Evolutionary conservation across 352 stramenopile species (phyloP), one percentile per base, ranked within the genome.

Genomic region (Phytophthora fragariaefolia): DNA sequence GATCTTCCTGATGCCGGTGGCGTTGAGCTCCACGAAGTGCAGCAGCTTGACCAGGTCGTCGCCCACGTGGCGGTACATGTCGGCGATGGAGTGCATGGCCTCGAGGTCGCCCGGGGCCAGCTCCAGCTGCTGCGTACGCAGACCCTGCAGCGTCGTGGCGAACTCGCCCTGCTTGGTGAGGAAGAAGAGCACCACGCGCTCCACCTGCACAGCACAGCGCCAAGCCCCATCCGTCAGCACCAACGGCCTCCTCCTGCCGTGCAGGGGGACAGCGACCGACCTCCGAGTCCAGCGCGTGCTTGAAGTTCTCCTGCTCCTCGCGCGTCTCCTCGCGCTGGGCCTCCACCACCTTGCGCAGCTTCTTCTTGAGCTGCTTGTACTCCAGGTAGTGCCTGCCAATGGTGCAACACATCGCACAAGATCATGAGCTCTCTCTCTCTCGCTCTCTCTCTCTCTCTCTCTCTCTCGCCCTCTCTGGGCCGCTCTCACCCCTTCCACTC

Each of bases 321-420:
- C 70, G 69, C 8, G 66, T 67, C 27, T 87, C 72, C 5, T 83
- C 74, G 10, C 60, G 75, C 18, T 76, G 67, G 17, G 83, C 82
- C n/a, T 71, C 67, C 42, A 80, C 69, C 58, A 94, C 79, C 26
- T 85, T 80, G 49, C 93, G 92, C 42, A 96, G 76, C 45, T 85
- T 82, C 74, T 93, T 95, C 82, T 96, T 96, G 15, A 96, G 77
- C 53, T 95, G 84, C 66, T 95, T 95, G 85, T 96, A 96, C 78
- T 96, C 85, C 34, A 96, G 73, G 69, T 96, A 96, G 66, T 96
- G 89, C 2, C 87, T 93, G 43, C 27, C 6, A 15, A 34, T 15
- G 24, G 6, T 48, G 26, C 52, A 56, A 46, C 22, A 69, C 7
- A 60, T 51, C 18, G 18, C 47, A 20, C 40, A 47, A 24, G 42